Evolutionary conservation across 768 basidiomycete genomes (phyloP), one percentile per base, ranked within the genome.

Genomic region (Kwoniella sp.): DNA sequence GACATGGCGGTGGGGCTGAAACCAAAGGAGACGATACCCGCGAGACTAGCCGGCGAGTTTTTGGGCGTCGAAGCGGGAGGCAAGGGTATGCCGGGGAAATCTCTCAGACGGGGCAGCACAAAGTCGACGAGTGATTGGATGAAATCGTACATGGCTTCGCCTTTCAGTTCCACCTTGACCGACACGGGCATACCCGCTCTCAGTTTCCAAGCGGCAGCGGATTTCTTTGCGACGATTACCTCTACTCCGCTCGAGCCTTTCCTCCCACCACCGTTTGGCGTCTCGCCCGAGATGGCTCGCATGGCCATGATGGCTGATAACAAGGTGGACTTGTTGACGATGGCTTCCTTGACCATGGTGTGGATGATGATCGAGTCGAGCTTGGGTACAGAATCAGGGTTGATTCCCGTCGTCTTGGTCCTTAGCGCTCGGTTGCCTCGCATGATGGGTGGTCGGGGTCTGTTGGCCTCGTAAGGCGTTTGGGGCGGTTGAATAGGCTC

Each of bases 121-220:
- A 97, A 96, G 75, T 97, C 93, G 73, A 88, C 87, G 73, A 99
- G 86, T 8, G 87, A 88, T 62, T 87, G 87, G 62, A 98, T 83
- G 82, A 98, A 97, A 73, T 92, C 90, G 83, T 92, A 97, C 94
- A 98, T 97, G 71, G 89, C 87, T 54, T 90, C 88, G 15, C 94
- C 94, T 76, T 87, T 88, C 71, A 99, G 82, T 78, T 91, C 91
- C 66, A 97, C 92, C 83, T 93, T 93, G 69, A 86, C 92, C 65
- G 92, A 93, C 22, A 89, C 83, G 0, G 95, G 92, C 54, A 91
- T 79, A 25, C 90, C 89, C 0, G 88, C 87, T 34, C 95, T 85
- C 41, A 94, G 86, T 68, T 82, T 82, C 91, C 92, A 98, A 0
- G 90, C 89, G 34, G 89, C 81, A 82, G 90, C 76, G 79, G 86